A percentile compares a stretch with the other conserved stretches of the same genome.
Evolutionary conservation across 805 yeast species (phyloP).

Genomic region (Candida schatavii): DNA sequence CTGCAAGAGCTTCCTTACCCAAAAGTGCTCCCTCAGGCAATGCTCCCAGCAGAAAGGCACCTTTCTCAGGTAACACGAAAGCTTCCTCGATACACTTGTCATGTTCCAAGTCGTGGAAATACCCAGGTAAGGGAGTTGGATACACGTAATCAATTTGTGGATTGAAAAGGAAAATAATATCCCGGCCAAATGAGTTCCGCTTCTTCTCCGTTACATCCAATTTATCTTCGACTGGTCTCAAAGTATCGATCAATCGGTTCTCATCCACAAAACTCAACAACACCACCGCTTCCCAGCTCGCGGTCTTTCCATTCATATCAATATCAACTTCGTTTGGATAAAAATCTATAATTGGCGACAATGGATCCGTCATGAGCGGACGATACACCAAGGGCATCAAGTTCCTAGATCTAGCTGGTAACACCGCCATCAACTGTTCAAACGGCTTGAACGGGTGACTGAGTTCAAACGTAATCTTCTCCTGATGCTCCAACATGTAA

Average conservation of each 20-base stretch:
- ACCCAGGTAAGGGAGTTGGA: slow-evolving; percentile 72
- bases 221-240: slow-evolving; percentile 60
- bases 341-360: slow-evolving; percentile 84
- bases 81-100: slow-evolving; percentile 71
- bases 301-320: slow-evolving; percentile 92
- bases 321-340: slow-evolving; percentile 86
- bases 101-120: slow-evolving; percentile 73
- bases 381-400: slow-evolving; percentile 78
- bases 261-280: slow-evolving; percentile 89
- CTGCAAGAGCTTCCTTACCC: slow-evolving; percentile 76
- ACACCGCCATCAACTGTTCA: slow-evolving; percentile 95
- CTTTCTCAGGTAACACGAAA: slow-evolving; percentile 50
- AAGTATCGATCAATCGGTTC: slow-evolving; percentile 64
- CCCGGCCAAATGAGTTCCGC: slow-evolving; percentile 75
- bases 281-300: slow-evolving; percentile 97
- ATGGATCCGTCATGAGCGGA: slow-evolving; percentile 78
- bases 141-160: slow-evolving; percentile 70
- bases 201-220: slow-evolving; percentile 66
- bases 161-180: slow-evolving; percentile 66
- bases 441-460: slow-evolving; percentile 88
- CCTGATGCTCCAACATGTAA: slow-evolving; percentile 35
- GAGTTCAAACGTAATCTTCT: slow-evolving; percentile 53
- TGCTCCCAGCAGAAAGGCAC: slow-evolving; percentile 46
- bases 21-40: slow-evolving; percentile 61
- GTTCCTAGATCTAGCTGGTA: slow-evolving; percentile 85